Evolutionary conservation across 352 stramenopile species (phyloP), one percentile per base, ranked within the genome.

Genomic region (Pythium scleroteichum): DNA sequence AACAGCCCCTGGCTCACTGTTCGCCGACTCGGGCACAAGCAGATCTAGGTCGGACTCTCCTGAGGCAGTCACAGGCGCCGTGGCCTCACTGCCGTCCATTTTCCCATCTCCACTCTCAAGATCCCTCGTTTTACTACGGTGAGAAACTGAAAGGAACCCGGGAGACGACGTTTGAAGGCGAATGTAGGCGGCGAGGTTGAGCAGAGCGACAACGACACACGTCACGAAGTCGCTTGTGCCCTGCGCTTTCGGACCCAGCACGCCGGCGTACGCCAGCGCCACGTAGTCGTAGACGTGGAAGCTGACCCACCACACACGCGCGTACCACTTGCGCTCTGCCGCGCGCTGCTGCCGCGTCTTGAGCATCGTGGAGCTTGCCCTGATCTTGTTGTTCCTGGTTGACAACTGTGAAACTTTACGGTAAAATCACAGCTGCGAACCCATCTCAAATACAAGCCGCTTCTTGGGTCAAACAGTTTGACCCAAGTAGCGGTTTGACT

Each of bases 281-380:
- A 19, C 64, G 61, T 91, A 93, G 51, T 72, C 77, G 40, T 83
- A 87, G 7, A 82, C 59, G 33, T 93, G 84, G 12, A 90, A 63
- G 0, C 64, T 69, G 13, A 90, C 38, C 81, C 84, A 93, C 84
- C 81, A 93, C 0, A 71, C 59, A 22, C 81, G 76, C 33, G 81
- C 79, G 24, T 78, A 90, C 76, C 79, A 89, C 64, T 82, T 84
- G 29, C 80, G 82, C 68, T 76, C 53, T 32, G 45, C 69, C 6
- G 73, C 80, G 38, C 59, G 57, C 58, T 72, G 32, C 48, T 32
- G 14, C 17, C 35, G 62, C n/a, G 62, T 65, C 55, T 63, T 64
- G 13, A 44, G 6, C 38, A 35, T 35, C 29, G 29, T 35, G 29
- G 29, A 35, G 29, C n/a, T n/a, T n/a, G n/a, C n/a, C n/a, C n/a